Evolutionary conservation across 805 yeast genomes (phyloP).

Genomic region (Millerago galiae): DNA sequence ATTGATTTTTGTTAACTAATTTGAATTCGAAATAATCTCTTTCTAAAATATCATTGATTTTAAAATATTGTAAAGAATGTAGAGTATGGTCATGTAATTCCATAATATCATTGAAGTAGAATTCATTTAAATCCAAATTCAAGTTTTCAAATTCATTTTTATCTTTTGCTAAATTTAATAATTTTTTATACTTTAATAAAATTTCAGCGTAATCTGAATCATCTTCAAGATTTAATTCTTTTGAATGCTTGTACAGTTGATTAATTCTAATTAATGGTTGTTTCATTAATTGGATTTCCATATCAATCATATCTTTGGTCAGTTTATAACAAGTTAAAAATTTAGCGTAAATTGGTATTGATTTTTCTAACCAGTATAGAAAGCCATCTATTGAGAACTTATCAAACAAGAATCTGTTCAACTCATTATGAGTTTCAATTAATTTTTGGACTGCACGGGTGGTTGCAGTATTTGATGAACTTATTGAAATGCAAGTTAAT

Average conservation of each 20-base stretch:
- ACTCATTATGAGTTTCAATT: conserved; percentile 5
- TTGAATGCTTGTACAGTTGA: conserved; percentile 3
- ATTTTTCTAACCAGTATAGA: conserved; percentile 3
- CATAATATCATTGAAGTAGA: conserved; percentile 14
- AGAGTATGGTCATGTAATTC: conserved; percentile 7
- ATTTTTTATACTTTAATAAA: not conserved
- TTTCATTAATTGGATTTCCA: conserved; percentile 7
- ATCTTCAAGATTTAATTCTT: not conserved
- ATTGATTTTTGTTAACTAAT: conserved; percentile 6
- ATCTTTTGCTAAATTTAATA: conserved; percentile 14
- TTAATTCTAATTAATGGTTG: conserved; percentile 9
- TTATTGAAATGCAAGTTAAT: conserved; percentile 1
- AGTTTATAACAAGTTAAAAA: conserved; percentile 7
- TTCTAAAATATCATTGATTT: conserved; percentile 12
- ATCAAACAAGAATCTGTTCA: conserved; percentile 3
- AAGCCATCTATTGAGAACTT: conserved; percentile 2
- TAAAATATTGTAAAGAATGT: conserved; percentile 13
- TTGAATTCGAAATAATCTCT: conserved; percentile 23
- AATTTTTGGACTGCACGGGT: not conserved
- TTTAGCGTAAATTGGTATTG: conserved; percentile 4
- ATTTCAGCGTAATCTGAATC: not conserved
- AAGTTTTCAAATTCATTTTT: conserved; percentile 17
- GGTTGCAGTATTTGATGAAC: not conserved
- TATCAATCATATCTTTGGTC: conserved; percentile 6
- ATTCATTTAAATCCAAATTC: conserved; percentile 14